Evolutionary conservation across 495 filamentous ascomycete species (phyloP), one percentile per base, ranked within the genome.

Genomic region (Talaromyces nanjingensis): DNA sequence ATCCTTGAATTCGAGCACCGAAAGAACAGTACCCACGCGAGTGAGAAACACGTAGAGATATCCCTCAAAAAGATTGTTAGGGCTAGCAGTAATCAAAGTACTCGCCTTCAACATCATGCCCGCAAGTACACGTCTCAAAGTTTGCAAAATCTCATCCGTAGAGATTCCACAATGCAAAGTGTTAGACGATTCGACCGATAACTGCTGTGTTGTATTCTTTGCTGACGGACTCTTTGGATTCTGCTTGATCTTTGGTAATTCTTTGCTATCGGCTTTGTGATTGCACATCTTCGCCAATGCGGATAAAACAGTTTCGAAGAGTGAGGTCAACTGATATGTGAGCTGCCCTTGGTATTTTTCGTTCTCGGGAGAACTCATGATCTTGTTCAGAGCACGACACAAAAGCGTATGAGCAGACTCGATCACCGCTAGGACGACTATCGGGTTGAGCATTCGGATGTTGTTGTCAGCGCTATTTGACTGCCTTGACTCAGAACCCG

Each of bases 221-320:
- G 22, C 12, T 33, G 65, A 27, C 1, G 16, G 22, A 12, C 39
- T 59, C 52, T 60, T 54, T 4, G 33, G 12, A 1, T 49, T 20
- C 7, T 47, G 16, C 12, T 45, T 11, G 45, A 4, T 14, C 60
- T 49, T 59, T 47, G 56, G n/a, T 2, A 9, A 2, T 0, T 20
- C 58, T 37, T 59, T 64, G 20, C 65, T 57, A 9, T 65, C 62
- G 12, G 70, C 49, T 33, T 71, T 66, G 3, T 58, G 49, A 16
- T 63, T 69, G 61, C 77, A 77, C 57, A 72, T 54, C 6, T 67
- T 64, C 18, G 70, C 65, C 3, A 82, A 65, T 33, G 67, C 65
- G 11, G 70, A 63, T 65, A 82, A 67, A 6, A 66, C 69, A 18
- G 72, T 72, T 37, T 78, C 72, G 60, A 77, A 81, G 14, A 83